Base-by-base conservation (phyloP, 2,329 filamentous ascomycete genomes). In the Colletotrichum aenigma region DNA sequence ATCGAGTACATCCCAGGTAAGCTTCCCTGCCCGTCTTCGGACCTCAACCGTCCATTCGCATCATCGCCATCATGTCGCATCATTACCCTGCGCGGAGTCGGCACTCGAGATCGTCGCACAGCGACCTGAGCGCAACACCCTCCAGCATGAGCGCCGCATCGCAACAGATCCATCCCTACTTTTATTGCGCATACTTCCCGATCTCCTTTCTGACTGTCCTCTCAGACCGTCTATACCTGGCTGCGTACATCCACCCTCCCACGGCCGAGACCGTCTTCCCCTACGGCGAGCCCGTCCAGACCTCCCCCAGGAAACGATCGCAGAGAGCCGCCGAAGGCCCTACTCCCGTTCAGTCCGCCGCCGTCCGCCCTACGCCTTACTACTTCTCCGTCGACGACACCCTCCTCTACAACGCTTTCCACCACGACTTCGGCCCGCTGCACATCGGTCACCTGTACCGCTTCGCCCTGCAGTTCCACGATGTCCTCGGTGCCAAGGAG, bases 381-480 rank as follows among this genome's bases (percentile, higher is more conserved):
- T 99, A 98, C 87, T 99, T 99, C 86, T 96, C 95, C 66, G 93
- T 98, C 79, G 97, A 99, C 83, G 95, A 98, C 83, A 94, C 90
- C 55, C 92, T 99, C 60, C 90, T 98, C 62, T 99, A 99, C 90
- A 99, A 99, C 85, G 96, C 96, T 36, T 99, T 99, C 86, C 96
- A 98, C 86, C 96, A 97, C 81, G 97, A 99, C 87, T 99, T 99
- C 85, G 97, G 97, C 81, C 97, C 97, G 81, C 89, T 99, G 75
- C 97, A 99, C 88, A 98, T 99, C 79, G 97, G 97, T 30, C 97
- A 99, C 84, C 88, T 99, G 55, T 99, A 98, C 89, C 92, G 97
- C 77, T 99, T 98, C 84, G 96, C 97, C 6, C 94, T 98, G 70
- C 94, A 96, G 81, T 95, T 99, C 83, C 97, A 99, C 83, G 96